A percentile compares a stretch with the other conserved stretches of the same genome.
Conservation (phyloP, 148 eudicot genomes). For the Polygonum maritimum region DNA sequence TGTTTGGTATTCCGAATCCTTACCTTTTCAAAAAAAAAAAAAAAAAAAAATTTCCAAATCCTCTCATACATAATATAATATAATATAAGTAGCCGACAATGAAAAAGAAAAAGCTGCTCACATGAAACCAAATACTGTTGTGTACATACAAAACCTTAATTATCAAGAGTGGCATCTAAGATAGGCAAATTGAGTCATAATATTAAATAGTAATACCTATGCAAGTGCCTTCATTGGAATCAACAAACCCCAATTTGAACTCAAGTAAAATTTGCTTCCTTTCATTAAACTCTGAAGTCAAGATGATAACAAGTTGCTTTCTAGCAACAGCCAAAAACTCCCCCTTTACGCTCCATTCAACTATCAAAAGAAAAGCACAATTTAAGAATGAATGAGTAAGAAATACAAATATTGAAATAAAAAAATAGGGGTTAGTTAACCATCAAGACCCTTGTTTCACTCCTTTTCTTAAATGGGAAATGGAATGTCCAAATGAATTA, state of each 20-base stretch:
- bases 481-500: background rate
- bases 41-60: no score
- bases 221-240: constrained; percentile 25
- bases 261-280: constrained; percentile 40
- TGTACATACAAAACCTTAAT: no score
- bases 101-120: no score
- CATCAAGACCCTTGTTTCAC: background rate
- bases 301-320: constrained; percentile 45
- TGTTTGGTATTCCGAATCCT: no score
- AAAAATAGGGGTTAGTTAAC: background rate
- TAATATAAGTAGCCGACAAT: no score
- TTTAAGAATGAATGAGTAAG: background rate
- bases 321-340: constrained; percentile 58
- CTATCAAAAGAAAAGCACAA: constrained; percentile 25
- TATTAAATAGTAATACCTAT: constrained; percentile 49
- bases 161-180: no score
- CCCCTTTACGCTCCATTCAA: constrained; percentile 71
- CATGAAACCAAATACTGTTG: no score
- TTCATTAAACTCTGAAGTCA: constrained; percentile 57
- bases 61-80: no score
- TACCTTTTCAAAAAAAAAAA: no score
- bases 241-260: constrained; percentile 40
- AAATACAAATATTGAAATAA: background rate
- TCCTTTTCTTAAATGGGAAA: background rate
- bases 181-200: background rate